phyloP scores from a whole-genome alignment of 495 filamentous ascomycete genomes.

The Penicillium manginii region DNA sequence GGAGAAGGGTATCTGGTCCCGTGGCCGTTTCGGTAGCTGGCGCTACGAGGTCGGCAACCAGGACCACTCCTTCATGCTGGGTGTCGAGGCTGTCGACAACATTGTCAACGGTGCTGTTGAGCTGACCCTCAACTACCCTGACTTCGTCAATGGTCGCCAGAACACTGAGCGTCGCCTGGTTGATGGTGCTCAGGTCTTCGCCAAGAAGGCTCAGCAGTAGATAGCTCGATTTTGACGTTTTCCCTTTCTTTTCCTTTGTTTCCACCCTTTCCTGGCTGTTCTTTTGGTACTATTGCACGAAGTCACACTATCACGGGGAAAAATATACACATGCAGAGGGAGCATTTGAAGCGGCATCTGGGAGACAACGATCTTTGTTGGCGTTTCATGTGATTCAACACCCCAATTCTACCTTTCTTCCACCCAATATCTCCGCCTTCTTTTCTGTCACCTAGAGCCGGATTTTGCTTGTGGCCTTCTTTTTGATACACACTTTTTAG shows the following conservation, averaged over 20 bases:
- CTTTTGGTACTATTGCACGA: conserved; percentile 33
- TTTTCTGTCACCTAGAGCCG: conserved; percentile 24
- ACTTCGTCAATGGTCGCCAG: conserved; percentile 91
- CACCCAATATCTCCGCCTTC: conserved; percentile 27
- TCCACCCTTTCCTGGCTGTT: conserved; percentile 2
- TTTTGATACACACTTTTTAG: conserved; percentile 29
- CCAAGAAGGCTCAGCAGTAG: conserved; percentile 50
- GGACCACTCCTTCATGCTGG: conserved; percentile 98
- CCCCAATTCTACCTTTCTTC: conserved; percentile 23
- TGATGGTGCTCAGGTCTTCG: conserved; percentile 71
- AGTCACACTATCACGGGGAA: conserved; percentile 29
- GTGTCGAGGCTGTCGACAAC: conserved; percentile 94
- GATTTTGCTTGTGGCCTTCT: conserved; percentile 17
- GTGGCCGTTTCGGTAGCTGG: conserved; percentile 98
- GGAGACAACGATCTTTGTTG: conserved; percentile 35
- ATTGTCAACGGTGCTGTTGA: conserved; percentile 94
- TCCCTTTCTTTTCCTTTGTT: conserved; percentile 4
- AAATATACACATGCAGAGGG: conserved; percentile 26
- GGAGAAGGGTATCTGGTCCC: conserved; percentile 88
- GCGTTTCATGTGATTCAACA: conserved; percentile 37
- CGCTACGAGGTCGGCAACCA: conserved; percentile 97
- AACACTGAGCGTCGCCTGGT: conserved; percentile 88
- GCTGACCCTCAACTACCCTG: conserved; percentile 97
- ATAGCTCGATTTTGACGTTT: conserved; percentile 23
- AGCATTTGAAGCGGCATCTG: conserved; percentile 41